A percentile compares a stretch with the other conserved stretches of the same genome.
Conservation (phyloP, 2,329 filamentous ascomycete genomes). For the Stenocarpella maydis region DNA sequence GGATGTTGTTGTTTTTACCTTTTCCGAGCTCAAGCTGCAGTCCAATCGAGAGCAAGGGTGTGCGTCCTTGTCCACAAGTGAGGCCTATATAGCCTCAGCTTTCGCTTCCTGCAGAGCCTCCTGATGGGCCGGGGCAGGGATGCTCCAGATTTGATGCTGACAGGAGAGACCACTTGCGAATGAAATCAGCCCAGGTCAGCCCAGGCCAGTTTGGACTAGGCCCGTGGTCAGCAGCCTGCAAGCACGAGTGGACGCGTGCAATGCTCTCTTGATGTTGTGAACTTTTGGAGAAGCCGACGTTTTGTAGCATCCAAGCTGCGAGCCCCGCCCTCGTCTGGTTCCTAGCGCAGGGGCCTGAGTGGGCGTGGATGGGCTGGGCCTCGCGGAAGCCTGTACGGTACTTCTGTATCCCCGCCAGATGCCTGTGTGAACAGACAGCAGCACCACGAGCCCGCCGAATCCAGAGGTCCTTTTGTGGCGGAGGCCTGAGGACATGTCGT, state of each 20-base stretch:
- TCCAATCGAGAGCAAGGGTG: background rate
- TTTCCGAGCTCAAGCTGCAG: background rate
- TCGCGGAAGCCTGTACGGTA: slow-evolving; percentile 27
- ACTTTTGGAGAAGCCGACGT: slow-evolving; percentile 28
- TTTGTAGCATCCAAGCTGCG: slow-evolving; percentile 24
- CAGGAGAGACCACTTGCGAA: background rate
- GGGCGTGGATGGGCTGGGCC: background rate
- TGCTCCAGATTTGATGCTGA: slow-evolving; percentile 18
- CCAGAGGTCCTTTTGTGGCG: slow-evolving; percentile 3
- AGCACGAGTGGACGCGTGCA: background rate
- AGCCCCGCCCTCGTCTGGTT: slow-evolving; percentile 15
- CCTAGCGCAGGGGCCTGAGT: slow-evolving; percentile 13
- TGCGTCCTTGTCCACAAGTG: background rate
- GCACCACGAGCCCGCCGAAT: background rate
- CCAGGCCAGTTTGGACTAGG: background rate
- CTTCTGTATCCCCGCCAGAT: slow-evolving; percentile 28
- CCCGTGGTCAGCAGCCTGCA: background rate
- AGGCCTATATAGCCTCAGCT: slow-evolving; percentile 18
- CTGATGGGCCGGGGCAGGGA: slow-evolving; percentile 6
- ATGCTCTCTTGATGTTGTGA: slow-evolving; percentile 23
- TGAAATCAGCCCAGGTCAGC: too few relatives aligned
- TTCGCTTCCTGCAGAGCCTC: slow-evolving; percentile 1
- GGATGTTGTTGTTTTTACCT: background rate
- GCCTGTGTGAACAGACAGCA: too few relatives aligned
- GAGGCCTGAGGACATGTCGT: background rate